Percentiles rank a stretch among this genome's conserved stretches.
Conservation (phyloP, 345 rosid genomes). For the Garcia nutans region DNA sequence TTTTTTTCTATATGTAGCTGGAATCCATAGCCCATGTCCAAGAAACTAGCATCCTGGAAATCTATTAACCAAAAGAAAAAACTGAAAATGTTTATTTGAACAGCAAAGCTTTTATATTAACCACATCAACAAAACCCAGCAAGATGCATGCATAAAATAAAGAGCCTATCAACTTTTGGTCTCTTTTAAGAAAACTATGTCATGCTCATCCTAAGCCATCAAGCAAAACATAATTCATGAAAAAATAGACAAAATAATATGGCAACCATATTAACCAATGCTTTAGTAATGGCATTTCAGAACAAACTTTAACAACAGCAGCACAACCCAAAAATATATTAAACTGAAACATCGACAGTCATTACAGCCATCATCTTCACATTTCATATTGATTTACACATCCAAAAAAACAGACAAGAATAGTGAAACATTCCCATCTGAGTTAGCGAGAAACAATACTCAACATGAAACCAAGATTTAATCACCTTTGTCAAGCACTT, state of each 20-base stretch:
- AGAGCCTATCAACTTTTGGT: background rate
- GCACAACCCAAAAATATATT: background rate
- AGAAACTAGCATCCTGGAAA: background rate
- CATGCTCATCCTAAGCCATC: background rate
- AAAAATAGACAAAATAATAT: background rate
- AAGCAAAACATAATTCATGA: too few relatives aligned
- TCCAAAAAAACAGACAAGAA: conserved; percentile 7
- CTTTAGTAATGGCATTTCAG: background rate
- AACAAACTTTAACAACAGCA: background rate
- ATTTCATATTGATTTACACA: background rate
- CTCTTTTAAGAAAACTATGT: background rate
- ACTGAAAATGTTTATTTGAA: background rate
- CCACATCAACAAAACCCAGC: background rate
- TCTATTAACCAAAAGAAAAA: background rate
- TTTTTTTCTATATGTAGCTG: background rate
- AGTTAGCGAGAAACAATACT: conserved; percentile 1
- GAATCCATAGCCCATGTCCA: background rate
- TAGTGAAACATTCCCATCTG: background rate
- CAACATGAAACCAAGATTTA: conserved; percentile 11
- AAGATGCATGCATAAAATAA: background rate
- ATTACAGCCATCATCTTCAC: background rate
- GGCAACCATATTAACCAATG: background rate
- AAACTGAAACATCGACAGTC: background rate
- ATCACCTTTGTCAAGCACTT: conserved; percentile 85
- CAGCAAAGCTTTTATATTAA: background rate